Conservation (phyloP, 1,284 basidiomycete genomes). For the Apiotrichum porosum region DNA sequence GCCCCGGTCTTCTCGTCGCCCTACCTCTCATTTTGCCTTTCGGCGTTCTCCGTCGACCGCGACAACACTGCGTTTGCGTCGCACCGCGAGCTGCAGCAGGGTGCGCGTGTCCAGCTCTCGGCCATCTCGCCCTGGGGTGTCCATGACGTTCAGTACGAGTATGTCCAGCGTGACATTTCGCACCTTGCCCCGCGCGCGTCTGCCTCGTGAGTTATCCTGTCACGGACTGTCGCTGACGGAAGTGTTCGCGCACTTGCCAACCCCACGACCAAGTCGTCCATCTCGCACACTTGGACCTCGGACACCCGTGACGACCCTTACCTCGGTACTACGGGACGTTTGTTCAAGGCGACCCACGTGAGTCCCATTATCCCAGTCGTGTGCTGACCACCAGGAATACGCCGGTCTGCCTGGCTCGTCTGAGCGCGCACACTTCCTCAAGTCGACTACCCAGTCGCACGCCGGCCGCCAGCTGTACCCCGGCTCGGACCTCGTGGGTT, state of each 20-base stretch:
- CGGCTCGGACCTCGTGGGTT: slow-evolving; percentile 46
- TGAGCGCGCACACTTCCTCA: slow-evolving; percentile 61
- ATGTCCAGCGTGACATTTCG: slow-evolving; percentile 67
- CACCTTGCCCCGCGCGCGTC: slow-evolving; percentile 69
- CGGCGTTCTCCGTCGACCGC: slow-evolving; percentile 50
- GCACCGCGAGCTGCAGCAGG: slow-evolving; percentile 49
- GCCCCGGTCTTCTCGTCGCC: slow-evolving; percentile 47
- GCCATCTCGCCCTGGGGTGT: slow-evolving; percentile 52
- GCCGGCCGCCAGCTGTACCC: slow-evolving; percentile 57
- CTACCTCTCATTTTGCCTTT: slow-evolving; percentile 37
- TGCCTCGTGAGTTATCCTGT: slow-evolving; percentile 57
- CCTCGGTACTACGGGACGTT: slow-evolving; percentile 61
- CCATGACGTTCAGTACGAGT: slow-evolving; percentile 78
- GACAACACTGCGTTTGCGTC: slow-evolving; percentile 52
- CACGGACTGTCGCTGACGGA: slow-evolving; percentile 13
- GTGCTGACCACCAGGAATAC: too few species aligned
- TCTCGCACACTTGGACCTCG: slow-evolving; percentile 70
- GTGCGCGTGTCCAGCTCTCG: slow-evolving; percentile 44
- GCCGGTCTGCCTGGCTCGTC: slow-evolving; percentile 71
- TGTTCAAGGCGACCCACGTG: slow-evolving; percentile 60
- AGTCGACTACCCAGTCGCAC: slow-evolving; percentile 62
- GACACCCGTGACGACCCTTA: slow-evolving; percentile 75
- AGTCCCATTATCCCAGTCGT: too few species aligned
- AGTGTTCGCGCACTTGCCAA: slow-evolving; percentile 81
- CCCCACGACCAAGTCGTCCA: slow-evolving; percentile 71